Percentiles rank a stretch among this genome's conserved stretches.
Evolutionary conservation across 345 rosid genomes (phyloP).

Genomic region (Microcos paniculata): DNA sequence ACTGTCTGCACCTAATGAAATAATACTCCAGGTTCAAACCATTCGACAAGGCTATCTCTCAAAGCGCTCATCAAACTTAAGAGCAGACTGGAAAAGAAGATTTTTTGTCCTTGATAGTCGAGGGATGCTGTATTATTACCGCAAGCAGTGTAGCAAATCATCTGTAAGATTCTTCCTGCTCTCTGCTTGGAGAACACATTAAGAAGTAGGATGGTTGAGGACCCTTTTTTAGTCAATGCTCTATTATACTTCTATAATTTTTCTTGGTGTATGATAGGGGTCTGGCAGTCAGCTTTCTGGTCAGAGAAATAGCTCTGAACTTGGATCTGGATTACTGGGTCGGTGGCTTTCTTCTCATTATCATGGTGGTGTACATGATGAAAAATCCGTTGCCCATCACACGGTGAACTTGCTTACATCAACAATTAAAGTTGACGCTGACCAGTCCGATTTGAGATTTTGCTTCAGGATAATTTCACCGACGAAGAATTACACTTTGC

Average conservation of each 20-base stretch:
- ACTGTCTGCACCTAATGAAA: slow-evolving; percentile 8
- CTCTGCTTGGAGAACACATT: not conserved
- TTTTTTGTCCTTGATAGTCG: slow-evolving; percentile 99
- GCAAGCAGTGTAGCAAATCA: slow-evolving; percentile 84
- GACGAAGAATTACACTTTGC: slow-evolving; percentile 92
- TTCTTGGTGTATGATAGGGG: slow-evolving; percentile 43
- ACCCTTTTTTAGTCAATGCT: not conserved
- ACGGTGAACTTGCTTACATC: slow-evolving; percentile 98
- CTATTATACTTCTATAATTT: not conserved
- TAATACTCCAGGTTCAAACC: slow-evolving; percentile 77
- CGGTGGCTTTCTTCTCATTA: slow-evolving; percentile 96
- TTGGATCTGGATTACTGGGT: slow-evolving; percentile 92
- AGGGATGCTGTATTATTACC: slow-evolving; percentile 96
- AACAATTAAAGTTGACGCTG: slow-evolving; percentile 96
- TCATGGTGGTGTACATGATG: slow-evolving; percentile 97
- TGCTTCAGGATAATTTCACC: slow-evolving; percentile 99
- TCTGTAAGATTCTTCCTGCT: slow-evolving; percentile 59
- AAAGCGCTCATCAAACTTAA: slow-evolving; percentile 90
- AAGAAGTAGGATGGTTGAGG: slow-evolving; percentile 12
- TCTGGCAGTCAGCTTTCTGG: slow-evolving; percentile 73
- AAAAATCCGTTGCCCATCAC: slow-evolving; percentile 97
- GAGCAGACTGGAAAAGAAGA: slow-evolving; percentile 99
- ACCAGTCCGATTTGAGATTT: slow-evolving; percentile 96
- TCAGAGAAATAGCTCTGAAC: slow-evolving; percentile 94
- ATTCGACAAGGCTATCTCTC: slow-evolving; percentile 98